phyloP scores from a whole-genome alignment of 306 rosid genomes.

The Lathyrus tuberosus region DNA sequence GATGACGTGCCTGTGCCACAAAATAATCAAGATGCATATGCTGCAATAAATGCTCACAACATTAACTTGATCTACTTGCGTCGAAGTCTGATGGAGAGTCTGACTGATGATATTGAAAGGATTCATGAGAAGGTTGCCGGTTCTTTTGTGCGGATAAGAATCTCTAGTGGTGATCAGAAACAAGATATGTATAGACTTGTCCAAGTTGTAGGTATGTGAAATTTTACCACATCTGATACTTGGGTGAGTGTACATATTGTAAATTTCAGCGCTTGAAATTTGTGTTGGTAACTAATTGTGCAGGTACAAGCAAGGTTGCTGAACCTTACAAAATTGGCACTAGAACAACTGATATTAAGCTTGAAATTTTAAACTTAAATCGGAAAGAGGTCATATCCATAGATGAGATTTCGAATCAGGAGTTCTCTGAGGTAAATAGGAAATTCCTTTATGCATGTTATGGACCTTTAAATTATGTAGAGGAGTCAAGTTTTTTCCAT shows the following conservation, averaged over 20 bases:
- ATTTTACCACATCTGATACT: conserved; percentile 22
- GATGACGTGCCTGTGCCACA: conserved; percentile 49
- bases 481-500: conserved; percentile 20
- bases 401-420: conserved; percentile 81
- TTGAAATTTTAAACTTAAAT: conserved; percentile 85
- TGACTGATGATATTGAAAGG: conserved; percentile 63
- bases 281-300: conserved; percentile 41
- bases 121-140: conserved; percentile 77
- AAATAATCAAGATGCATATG: conserved; percentile 64
- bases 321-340: conserved; percentile 72
- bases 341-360: conserved; percentile 65
- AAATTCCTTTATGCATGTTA: conserved; percentile 25
- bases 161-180: conserved; percentile 69
- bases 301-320: conserved; percentile 81
- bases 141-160: conserved; percentile 84
- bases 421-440: conserved; percentile 75
- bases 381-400: conserved; percentile 76
- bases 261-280: conserved; percentile 31
- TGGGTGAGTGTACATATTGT: conserved; percentile 17
- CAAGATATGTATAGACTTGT: conserved; percentile 93
- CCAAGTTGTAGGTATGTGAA: conserved; percentile 78
- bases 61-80: conserved; percentile 79
- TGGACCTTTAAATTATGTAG: conserved; percentile 14
- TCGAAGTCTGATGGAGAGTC: conserved; percentile 66
- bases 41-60: conserved; percentile 81